phyloP scores from a whole-genome alignment of 1,284 basidiomycete species.

The Cutaneotrichosporon sp. region DNA sequence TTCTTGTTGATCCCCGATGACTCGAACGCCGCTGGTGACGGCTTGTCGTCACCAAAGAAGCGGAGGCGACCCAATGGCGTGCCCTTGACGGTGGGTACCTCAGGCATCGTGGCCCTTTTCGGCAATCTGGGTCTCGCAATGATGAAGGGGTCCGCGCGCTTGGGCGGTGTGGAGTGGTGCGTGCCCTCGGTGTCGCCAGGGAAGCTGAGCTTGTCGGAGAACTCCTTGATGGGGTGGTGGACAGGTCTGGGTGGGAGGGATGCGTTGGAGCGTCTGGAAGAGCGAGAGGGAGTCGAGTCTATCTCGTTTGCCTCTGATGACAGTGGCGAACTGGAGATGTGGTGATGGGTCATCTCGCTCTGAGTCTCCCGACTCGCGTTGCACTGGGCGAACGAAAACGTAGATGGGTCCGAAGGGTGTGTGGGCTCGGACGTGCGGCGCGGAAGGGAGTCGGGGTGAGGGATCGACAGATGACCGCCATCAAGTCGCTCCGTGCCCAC shows the following conservation, averaged over 20 bases:
- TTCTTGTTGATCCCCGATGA: slow-evolving; percentile 53
- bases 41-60: slow-evolving; percentile 46
- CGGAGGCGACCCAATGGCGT: slow-evolving; percentile 38
- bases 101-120: neutral
- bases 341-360: slow-evolving; percentile 12
- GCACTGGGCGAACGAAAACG: slow-evolving; percentile 16
- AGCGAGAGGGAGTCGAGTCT: slow-evolving; percentile 6
- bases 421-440: slow-evolving; percentile 18
- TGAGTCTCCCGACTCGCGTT: slow-evolving; percentile 10
- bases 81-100: slow-evolving; percentile 7
- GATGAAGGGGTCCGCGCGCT: neutral
- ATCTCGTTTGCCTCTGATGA: slow-evolving; percentile 17
- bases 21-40: slow-evolving; percentile 51
- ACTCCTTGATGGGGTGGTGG: neutral
- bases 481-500: neutral
- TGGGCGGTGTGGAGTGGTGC: neutral
- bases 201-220: neutral
- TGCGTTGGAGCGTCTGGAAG: neutral
- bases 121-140: neutral
- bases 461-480: slow-evolving; percentile 11
- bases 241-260: neutral
- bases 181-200: neutral
- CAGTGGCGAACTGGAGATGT: neutral
- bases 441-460: slow-evolving; percentile 9
- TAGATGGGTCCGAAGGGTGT: slow-evolving; percentile 7